Percentiles rank a stretch among this genome's conserved stretches.
Evolutionary conservation across 148 eudicot genomes (phyloP).

Genomic region (Hydrangea macrophylla): DNA sequence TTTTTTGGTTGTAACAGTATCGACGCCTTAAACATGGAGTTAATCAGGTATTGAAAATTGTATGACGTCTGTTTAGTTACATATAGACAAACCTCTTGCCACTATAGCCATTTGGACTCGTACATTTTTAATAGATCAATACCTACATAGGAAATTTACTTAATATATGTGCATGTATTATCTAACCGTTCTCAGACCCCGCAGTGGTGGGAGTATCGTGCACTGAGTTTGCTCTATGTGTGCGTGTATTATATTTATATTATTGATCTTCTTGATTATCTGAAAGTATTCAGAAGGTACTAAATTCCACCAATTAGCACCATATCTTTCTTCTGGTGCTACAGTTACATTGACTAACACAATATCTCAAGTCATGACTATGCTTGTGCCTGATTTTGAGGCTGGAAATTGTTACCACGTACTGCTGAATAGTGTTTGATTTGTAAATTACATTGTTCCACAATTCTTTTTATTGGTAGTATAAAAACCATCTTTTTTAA

Average conservation of each 20-base stretch:
- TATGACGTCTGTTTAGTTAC: not conserved
- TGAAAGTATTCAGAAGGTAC: not conserved
- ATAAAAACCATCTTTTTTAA: no score
- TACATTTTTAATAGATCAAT: not conserved
- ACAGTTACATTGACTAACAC: no score
- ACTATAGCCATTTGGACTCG: not conserved
- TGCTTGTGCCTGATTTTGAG: no score
- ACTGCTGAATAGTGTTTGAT: no score
- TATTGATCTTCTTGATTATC: conserved; percentile 4
- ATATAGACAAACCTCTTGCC: not conserved
- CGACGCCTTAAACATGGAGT: conserved; percentile 92
- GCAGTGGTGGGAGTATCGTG: no score
- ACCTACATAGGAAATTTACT: not conserved
- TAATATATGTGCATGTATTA: no score
- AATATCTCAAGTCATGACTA: no score
- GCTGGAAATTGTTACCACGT: no score
- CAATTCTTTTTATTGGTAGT: no score
- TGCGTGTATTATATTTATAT: not conserved
- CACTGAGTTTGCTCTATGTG: no score
- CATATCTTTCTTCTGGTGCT: not conserved
- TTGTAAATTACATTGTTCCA: no score
- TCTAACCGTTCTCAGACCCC: no score
- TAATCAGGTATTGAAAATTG: conserved; percentile 60
- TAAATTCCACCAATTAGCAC: not conserved
- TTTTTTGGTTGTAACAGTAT: conserved; percentile 59